These are phyloP conservation scores for Cystobasidium ongulense DNA, from an alignment of 768 basidiomycete genomes.

Conservation along the genomic window DNA sequence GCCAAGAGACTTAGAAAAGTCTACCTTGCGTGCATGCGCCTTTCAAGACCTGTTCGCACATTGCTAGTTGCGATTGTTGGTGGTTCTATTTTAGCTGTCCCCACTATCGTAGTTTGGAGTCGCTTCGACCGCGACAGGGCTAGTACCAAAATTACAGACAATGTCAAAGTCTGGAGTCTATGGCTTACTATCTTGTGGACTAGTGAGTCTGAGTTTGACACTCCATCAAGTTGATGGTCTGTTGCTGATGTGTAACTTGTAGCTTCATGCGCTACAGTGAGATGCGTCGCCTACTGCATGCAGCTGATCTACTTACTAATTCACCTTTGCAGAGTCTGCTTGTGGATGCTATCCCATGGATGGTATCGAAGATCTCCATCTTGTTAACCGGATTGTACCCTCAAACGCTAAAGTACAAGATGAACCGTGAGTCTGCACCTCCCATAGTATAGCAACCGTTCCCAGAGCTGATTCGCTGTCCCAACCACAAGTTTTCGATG, in stretches of 20 bases:
- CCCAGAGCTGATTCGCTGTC: conserved; percentile 26
- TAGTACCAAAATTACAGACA: conserved; percentile 44
- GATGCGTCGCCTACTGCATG: conserved; percentile 46
- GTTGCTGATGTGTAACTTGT: not conserved
- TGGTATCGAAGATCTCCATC: conserved; percentile 46
- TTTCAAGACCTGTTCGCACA: conserved; percentile 46
- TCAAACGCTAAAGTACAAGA: not conserved
- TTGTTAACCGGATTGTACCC: conserved; percentile 24
- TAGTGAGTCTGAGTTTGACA: conserved; percentile 49
- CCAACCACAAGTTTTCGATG: conserved; percentile 31
- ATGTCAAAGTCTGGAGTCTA: conserved; percentile 56
- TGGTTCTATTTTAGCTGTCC: conserved; percentile 59
- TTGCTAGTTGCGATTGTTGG: conserved; percentile 57
- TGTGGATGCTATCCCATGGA: conserved; percentile 44
- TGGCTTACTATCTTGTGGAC: conserved; percentile 64
- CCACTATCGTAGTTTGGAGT: conserved; percentile 60
- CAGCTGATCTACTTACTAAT: conserved; percentile 49
- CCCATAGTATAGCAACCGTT: not conserved
- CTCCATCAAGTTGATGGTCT: not conserved
- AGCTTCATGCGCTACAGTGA: conserved; percentile 9
- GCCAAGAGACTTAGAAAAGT: conserved; percentile 31
- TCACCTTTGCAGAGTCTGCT: not conserved
- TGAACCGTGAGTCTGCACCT: conserved; percentile 2
- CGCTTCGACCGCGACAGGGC: conserved; percentile 53
- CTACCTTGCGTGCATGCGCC: conserved; percentile 27